These are phyloP conservation scores for Arachis stenosperma DNA, from an alignment of 306 rosid genomes.

Conservation along the genomic window DNA sequence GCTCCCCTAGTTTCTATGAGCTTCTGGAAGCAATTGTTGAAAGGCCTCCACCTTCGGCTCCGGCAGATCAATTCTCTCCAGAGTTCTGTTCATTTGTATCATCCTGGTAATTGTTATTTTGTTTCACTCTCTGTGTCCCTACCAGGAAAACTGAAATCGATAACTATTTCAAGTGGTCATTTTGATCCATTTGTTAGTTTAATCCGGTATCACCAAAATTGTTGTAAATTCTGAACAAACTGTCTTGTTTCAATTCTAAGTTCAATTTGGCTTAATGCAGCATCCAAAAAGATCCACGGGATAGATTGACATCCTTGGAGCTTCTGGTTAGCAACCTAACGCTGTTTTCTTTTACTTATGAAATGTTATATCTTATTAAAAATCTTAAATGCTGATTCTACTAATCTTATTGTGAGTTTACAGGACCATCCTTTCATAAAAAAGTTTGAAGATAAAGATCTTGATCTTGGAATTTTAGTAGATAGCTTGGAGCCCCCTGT, in stretches of 20 bases:
- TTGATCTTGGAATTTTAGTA: slow-evolving; percentile 87
- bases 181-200: slow-evolving; percentile 17
- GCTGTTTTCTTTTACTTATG: no score
- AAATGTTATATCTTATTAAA: background rate
- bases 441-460: slow-evolving; percentile 94
- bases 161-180: no score
- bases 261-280: slow-evolving; percentile 59
- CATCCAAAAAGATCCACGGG: slow-evolving; percentile 81
- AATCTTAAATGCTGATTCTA: slow-evolving; percentile 15
- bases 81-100: slow-evolving; percentile 95
- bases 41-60: slow-evolving; percentile 95
- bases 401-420: slow-evolving; percentile 19
- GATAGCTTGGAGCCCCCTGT: slow-evolving; percentile 93
- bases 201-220: background rate
- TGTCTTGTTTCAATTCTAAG: slow-evolving; percentile 19
- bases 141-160: background rate
- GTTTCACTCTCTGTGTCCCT: slow-evolving; percentile 14
- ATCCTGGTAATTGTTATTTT: slow-evolving; percentile 66
- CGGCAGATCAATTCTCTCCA: slow-evolving; percentile 92
- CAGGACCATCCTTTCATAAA: slow-evolving; percentile 95
- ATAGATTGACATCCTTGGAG: slow-evolving; percentile 78
- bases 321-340: slow-evolving; percentile 74
- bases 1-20: slow-evolving; percentile 92
- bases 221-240: background rate
- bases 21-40: slow-evolving; percentile 88